These are phyloP conservation scores for Alternaria incomplexa DNA, from an alignment of 2,329 filamentous ascomycete genomes.

Conservation along the genomic window DNA sequence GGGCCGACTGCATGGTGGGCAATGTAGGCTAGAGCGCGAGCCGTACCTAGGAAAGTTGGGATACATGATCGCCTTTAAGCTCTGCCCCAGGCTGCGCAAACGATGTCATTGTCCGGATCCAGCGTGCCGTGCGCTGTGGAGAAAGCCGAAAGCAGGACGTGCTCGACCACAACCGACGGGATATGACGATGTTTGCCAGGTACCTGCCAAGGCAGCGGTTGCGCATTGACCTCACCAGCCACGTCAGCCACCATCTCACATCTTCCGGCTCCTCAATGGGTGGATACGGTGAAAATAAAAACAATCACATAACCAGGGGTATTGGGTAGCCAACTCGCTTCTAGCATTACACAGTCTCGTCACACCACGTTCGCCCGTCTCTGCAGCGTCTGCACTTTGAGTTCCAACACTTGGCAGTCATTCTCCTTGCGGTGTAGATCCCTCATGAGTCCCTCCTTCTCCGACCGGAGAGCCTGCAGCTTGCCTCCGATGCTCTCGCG, in stretches of 20 bases:
- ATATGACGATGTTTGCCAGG: slow-evolving; percentile 24
- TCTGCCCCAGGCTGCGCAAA: not conserved
- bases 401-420: slow-evolving; percentile 47
- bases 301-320: not conserved
- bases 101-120: slow-evolving; percentile 10
- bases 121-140: not conserved
- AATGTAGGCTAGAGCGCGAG: slow-evolving; percentile 5
- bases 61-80: slow-evolving; percentile 5
- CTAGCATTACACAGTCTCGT: not conserved
- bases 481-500: slow-evolving; percentile 47
- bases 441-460: slow-evolving; percentile 50
- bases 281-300: not conserved
- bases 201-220: slow-evolving; percentile 15
- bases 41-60: slow-evolving; percentile 10
- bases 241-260: slow-evolving; percentile 7
- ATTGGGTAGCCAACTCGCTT: not conserved
- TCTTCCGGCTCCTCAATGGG: not conserved
- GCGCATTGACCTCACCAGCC: slow-evolving; percentile 12
- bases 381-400: slow-evolving; percentile 43
- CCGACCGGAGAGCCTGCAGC: slow-evolving; percentile 47
- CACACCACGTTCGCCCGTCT: slow-evolving; percentile 23
- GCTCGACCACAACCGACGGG: not conserved
- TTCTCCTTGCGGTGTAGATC: slow-evolving; percentile 50
- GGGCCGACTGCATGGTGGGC: slow-evolving; percentile 22
- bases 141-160: not conserved